Percentiles rank a stretch among this genome's conserved stretches.
phyloP scores from a whole-genome alignment of 257 asterid species.

The Solanum virginianum region DNA sequence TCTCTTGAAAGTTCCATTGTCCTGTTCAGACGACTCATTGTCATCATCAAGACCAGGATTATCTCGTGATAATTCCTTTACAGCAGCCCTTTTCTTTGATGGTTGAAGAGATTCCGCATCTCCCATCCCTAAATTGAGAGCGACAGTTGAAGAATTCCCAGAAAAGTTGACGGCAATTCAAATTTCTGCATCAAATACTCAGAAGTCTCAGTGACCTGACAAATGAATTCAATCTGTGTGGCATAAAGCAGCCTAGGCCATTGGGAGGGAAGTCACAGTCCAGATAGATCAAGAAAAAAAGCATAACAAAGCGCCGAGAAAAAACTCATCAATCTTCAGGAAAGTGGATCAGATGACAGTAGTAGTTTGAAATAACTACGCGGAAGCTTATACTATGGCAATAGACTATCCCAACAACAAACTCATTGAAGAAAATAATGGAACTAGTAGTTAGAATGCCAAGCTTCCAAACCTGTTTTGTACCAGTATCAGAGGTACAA shows the following conservation, averaged over 20 bases:
- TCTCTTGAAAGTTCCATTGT: conserved; percentile 67
- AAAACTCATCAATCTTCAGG: background rate
- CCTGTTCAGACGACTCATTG: conserved; percentile 49
- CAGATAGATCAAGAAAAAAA: background rate
- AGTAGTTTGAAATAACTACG: background rate
- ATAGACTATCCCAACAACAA: background rate
- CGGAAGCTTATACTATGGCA: background rate
- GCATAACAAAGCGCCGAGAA: background rate
- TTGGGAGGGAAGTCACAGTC: background rate
- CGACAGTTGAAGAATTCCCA: background rate
- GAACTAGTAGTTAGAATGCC: background rate
- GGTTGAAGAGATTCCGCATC: conserved; percentile 57
- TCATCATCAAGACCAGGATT: conserved; percentile 85
- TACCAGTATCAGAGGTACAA: background rate
- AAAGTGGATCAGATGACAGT: background rate
- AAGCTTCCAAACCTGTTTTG: background rate
- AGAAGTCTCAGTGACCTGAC: background rate
- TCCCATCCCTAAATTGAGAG: conserved; percentile 39
- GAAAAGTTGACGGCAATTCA: background rate
- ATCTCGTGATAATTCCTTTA: conserved; percentile 66
- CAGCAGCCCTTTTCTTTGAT: conserved; percentile 90
- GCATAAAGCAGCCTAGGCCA: background rate
- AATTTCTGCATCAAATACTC: conserved; percentile 5
- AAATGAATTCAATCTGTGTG: background rate
- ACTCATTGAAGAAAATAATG: background rate